phyloP scores from a whole-genome alignment of 352 stramenopile genomes.

The Phytophthora sp. region DNA sequence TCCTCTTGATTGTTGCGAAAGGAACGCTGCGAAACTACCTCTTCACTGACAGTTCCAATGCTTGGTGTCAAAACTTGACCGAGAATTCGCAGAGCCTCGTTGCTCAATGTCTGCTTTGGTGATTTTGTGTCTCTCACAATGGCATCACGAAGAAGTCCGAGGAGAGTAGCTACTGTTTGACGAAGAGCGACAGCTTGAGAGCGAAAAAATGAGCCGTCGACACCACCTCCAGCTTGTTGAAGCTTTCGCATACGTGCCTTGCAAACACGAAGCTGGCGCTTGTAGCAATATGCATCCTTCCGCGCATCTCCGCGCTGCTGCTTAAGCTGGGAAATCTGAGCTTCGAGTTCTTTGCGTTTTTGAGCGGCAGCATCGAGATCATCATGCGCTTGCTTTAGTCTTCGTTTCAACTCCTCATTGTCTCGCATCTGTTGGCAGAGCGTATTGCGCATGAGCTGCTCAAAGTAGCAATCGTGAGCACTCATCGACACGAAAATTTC shows the following conservation, averaged over 20 bases:
- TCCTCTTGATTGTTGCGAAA: slow-evolving; percentile 4
- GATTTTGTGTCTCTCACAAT: slow-evolving; percentile 66
- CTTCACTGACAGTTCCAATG: background rate
- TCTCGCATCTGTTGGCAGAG: slow-evolving; percentile 47
- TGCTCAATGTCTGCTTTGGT: slow-evolving; percentile 61
- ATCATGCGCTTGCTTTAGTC: slow-evolving; percentile 25
- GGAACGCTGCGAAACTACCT: background rate
- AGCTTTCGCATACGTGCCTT: slow-evolving; percentile 46
- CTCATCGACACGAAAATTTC: slow-evolving; percentile 67
- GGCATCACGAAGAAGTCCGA: slow-evolving; percentile 51
- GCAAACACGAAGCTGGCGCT: slow-evolving; percentile 54
- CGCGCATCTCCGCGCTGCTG: slow-evolving; percentile 50
- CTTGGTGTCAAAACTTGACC: slow-evolving; percentile 25
- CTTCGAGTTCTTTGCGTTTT: slow-evolving; percentile 48
- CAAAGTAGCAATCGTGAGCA: slow-evolving; percentile 63
- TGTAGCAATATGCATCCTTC: slow-evolving; percentile 68
- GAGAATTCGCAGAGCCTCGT: slow-evolving; percentile 49
- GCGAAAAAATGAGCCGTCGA: slow-evolving; percentile 50
- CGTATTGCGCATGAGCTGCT: slow-evolving; percentile 53
- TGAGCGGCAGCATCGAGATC: slow-evolving; percentile 34
- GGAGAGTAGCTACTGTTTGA: slow-evolving; percentile 42
- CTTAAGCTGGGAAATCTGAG: slow-evolving; percentile 53
- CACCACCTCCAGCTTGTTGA: slow-evolving; percentile 25
- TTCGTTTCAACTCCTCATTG: slow-evolving; percentile 36
- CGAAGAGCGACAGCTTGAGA: slow-evolving; percentile 46